Evolutionary conservation across 164 flowering plant genomes (phyloP).

Genomic region (Euptelea pleiosperma): DNA sequence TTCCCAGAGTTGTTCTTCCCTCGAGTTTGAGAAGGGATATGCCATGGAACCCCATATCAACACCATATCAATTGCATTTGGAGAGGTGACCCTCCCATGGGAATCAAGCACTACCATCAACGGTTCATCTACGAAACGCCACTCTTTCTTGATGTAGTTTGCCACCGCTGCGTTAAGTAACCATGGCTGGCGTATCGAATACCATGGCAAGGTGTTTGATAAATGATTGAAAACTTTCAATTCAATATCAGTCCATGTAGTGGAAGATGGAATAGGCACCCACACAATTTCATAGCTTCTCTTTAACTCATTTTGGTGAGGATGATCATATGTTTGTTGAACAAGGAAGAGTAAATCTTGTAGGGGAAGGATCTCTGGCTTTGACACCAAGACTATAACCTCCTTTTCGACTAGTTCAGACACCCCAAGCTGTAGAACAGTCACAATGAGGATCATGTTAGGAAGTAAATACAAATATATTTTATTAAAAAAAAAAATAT

Average conservation of each 20-base stretch:
- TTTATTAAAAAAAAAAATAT: no score
- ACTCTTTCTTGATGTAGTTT: constrained; percentile 41
- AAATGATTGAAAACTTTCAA: constrained; percentile 30
- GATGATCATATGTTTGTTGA: constrained; percentile 41
- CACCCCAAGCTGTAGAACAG: constrained; percentile 42
- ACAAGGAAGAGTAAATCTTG: constrained; percentile 43
- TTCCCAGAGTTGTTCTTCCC: constrained; percentile 67
- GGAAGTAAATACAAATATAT: no score
- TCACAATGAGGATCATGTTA: neutral
- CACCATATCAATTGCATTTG: constrained; percentile 64
- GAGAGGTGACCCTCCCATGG: constrained; percentile 43
- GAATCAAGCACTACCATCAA: constrained; percentile 63
- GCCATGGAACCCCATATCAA: constrained; percentile 72
- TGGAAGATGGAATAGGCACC: constrained; percentile 55
- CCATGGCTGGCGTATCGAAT: constrained; percentile 56
- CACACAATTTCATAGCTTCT: constrained; percentile 53
- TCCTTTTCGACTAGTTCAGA: constrained; percentile 50
- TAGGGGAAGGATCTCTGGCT: constrained; percentile 45
- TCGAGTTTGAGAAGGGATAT: constrained; percentile 60
- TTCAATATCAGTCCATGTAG: constrained; percentile 46
- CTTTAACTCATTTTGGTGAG: constrained; percentile 21
- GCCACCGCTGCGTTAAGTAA: constrained; percentile 36
- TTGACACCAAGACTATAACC: constrained; percentile 61
- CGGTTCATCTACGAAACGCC: constrained; percentile 52
- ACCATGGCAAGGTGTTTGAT: constrained; percentile 64